These are phyloP conservation scores for Xylaria telfairii DNA, from an alignment of 495 filamentous ascomycete species.

Conservation along the genomic window DNA sequence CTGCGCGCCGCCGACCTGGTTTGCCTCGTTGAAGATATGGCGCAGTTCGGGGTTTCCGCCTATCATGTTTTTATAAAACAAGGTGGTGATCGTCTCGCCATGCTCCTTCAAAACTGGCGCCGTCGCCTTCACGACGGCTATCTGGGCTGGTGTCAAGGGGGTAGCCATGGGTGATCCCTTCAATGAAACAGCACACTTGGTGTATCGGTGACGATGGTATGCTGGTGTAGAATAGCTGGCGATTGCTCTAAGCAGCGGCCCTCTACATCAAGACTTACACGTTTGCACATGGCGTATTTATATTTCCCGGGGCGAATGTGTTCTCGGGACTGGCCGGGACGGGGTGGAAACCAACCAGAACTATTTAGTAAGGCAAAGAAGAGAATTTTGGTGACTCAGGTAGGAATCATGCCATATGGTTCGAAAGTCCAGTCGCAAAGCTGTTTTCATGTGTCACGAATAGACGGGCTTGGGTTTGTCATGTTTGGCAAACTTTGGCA, in stretches of 20 bases:
- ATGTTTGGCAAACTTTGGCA: conserved; percentile 1
- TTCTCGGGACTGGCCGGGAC: conserved; percentile 15
- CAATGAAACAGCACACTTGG: background rate
- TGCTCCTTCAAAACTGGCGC: conserved; percentile 69
- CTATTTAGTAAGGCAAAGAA: background rate
- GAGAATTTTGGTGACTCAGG: background rate
- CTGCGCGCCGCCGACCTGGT: conserved; percentile 70
- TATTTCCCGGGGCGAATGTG: background rate
- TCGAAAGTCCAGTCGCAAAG: background rate
- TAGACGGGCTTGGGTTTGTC: conserved; percentile 1
- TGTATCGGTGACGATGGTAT: background rate
- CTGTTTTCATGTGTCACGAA: conserved; percentile 8
- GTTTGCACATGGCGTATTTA: background rate
- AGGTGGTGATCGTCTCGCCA: conserved; percentile 67
- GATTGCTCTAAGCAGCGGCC: background rate
- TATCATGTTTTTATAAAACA: conserved; percentile 75
- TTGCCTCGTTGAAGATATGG: conserved; percentile 70
- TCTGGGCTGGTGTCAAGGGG: conserved; percentile 48
- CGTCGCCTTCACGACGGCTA: conserved; percentile 64
- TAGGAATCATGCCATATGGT: conserved; percentile 11
- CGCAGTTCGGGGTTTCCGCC: conserved; percentile 64
- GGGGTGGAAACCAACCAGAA: background rate
- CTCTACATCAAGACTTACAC: background rate
- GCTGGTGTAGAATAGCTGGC: background rate
- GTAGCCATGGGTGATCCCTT: conserved; percentile 30